Percentiles rank a stretch among this genome's conserved stretches.
These are phyloP conservation scores for Martensiomyces pterosporus DNA, from an alignment of 192 early-diverging fungal genomes.

Conservation along the genomic window DNA sequence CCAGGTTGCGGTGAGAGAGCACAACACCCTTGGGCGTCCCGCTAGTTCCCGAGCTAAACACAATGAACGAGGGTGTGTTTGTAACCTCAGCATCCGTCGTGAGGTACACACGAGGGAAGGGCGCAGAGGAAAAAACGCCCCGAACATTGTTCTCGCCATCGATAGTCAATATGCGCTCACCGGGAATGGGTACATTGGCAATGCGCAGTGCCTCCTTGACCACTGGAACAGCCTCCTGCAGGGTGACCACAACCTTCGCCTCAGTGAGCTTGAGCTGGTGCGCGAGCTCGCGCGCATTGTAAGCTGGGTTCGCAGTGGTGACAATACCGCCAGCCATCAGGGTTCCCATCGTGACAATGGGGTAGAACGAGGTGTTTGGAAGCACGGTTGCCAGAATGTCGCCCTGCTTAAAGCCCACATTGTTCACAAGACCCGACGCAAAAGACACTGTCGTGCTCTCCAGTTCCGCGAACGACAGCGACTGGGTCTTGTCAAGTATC, in stretches of 20 bases:
- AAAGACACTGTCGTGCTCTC: conserved; percentile 17
- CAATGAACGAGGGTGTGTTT: conserved; percentile 34
- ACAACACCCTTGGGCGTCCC: conserved; percentile 79
- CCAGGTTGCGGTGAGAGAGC: conserved; percentile 76
- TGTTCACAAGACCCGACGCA: conserved; percentile 43
- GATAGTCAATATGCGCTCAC: conserved; percentile 27
- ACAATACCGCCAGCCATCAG: conserved; percentile 65
- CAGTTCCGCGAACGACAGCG: conserved; percentile 28
- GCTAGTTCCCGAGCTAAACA: too few relatives aligned
- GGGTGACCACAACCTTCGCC: conserved; percentile 64
- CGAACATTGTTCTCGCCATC: conserved; percentile 15
- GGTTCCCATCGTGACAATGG: conserved; percentile 57
- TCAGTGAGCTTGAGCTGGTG: conserved; percentile 65
- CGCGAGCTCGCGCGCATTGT: conserved; percentile 67
- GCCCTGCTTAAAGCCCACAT: conserved; percentile 58
- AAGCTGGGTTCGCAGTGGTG: conserved; percentile 80
- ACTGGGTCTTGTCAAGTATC: conserved; percentile 15
- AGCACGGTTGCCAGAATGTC: conserved; percentile 70
- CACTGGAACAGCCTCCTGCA: conserved; percentile 10
- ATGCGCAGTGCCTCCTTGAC: conserved; percentile 29
- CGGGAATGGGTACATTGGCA: conserved; percentile 24
- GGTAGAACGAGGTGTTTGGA: conserved; percentile 69
- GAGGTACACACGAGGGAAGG: conserved; percentile 39
- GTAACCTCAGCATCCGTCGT: conserved; percentile 12
- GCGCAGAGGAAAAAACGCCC: conserved; percentile 7